A percentile compares a stretch with the other conserved stretches of the same genome.
These are phyloP conservation scores for Pseudofabraea citricarpa DNA, from an alignment of 2,329 filamentous ascomycete genomes.

Conservation along the genomic window DNA sequence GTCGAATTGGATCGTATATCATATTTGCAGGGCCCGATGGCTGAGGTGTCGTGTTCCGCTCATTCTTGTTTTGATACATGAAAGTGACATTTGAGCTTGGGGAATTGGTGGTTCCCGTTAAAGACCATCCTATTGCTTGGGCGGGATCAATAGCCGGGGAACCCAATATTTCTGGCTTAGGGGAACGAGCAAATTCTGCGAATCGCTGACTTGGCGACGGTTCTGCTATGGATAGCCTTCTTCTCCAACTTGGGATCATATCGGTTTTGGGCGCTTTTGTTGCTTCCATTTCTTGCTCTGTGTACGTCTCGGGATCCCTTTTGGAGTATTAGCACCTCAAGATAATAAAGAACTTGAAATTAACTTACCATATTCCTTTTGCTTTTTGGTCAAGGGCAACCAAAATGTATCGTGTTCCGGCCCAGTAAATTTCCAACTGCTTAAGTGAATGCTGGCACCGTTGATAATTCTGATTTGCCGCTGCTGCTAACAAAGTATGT, in stretches of 20 bases:
- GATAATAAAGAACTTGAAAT: too few species aligned
- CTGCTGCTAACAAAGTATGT: constrained; percentile 73
- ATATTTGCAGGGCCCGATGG: constrained; percentile 52
- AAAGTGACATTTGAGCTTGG: constrained; percentile 79
- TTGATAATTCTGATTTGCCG: constrained; percentile 83
- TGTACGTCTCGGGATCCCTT: constrained; percentile 64
- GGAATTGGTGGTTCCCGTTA: constrained; percentile 85
- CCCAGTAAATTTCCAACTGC: constrained; percentile 80
- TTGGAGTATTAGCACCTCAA: too few species aligned
- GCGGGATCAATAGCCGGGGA: constrained; percentile 40
- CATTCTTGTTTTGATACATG: constrained; percentile 48
- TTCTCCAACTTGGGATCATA: constrained; percentile 32
- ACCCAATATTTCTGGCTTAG: constrained; percentile 41
- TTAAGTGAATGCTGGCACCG: constrained; percentile 80
- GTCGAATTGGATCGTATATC: constrained; percentile 56
- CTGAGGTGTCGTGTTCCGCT: constrained; percentile 9
- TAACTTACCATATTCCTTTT: constrained; percentile 62
- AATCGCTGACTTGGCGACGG: constrained; percentile 13
- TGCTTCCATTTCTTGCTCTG: constrained; percentile 72
- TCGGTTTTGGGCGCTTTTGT: constrained; percentile 46
- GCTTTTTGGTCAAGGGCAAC: constrained; percentile 84
- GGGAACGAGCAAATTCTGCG: constrained; percentile 33
- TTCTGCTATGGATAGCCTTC: constrained; percentile 17
- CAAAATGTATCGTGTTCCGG: constrained; percentile 79
- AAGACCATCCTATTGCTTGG: constrained; percentile 71